phyloP scores from a whole-genome alignment of 441 rosid genomes.

The Erodium trifolium region DNA sequence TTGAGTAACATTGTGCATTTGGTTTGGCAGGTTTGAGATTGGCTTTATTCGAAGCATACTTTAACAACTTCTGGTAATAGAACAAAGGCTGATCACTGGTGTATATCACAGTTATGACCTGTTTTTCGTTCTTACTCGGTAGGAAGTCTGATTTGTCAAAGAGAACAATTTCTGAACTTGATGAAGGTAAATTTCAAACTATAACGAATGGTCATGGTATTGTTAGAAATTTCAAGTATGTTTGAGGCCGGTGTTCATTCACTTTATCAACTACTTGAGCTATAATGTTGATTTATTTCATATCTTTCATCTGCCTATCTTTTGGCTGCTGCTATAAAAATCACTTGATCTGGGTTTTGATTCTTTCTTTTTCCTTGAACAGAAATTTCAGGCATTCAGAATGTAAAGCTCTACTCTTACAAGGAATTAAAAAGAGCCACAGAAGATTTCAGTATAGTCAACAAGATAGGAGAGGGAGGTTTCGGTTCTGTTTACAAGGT shows the following conservation, averaged over 20 bases:
- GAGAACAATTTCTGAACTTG: conserved; percentile 26
- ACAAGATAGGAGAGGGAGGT: conserved; percentile 93
- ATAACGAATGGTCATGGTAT: not conserved
- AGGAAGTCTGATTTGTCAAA: conserved; percentile 18
- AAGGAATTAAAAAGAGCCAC: conserved; percentile 64
- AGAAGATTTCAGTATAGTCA: conserved; percentile 44
- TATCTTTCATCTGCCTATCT: not conserved
- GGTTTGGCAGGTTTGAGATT: conserved; percentile 25
- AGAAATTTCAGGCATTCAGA: conserved; percentile 41
- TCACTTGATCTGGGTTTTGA: conserved; percentile 14
- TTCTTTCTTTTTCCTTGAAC: conserved; percentile 10
- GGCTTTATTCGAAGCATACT: conserved; percentile 20
- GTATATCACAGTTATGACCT: conserved; percentile 40
- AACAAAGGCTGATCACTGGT: not conserved
- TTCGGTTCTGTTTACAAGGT: conserved; percentile 92
- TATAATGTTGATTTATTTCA: not conserved
- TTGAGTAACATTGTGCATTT: conserved; percentile 13
- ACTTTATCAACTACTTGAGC: not conserved
- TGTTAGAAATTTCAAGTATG: not conserved
- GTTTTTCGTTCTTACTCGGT: conserved; percentile 45
- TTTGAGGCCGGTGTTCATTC: not conserved
- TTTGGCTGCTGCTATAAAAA: not conserved
- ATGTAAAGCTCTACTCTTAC: conserved; percentile 47
- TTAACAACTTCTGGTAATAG: conserved; percentile 4
- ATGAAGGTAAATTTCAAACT: conserved; percentile 43